phyloP scores from a whole-genome alignment of 495 filamentous ascomycete genomes.

The Daldinia concentrica region DNA sequence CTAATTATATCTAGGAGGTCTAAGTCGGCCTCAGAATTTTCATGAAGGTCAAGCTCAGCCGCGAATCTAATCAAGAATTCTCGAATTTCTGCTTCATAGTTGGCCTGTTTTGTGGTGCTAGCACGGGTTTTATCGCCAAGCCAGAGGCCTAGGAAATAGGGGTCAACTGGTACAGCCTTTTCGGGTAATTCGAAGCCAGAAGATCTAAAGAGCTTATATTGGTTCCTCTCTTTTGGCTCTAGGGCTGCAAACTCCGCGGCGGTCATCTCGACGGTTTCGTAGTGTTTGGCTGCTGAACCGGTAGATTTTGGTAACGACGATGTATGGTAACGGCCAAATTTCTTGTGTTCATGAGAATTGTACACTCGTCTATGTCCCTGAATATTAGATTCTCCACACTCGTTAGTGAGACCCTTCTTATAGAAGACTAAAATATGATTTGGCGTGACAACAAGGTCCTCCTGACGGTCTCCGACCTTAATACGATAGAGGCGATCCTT shows the following conservation, averaged over 20 bases:
- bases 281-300: slow-evolving; percentile 24
- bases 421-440: slow-evolving; percentile 61
- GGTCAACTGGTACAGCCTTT: background rate
- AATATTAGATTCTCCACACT: background rate
- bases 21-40: background rate
- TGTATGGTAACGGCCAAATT: background rate
- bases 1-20: background rate
- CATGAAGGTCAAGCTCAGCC: slow-evolving; percentile 1
- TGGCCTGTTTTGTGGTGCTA: background rate
- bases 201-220: slow-evolving; percentile 43
- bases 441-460: slow-evolving; percentile 58
- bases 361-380: background rate
- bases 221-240: slow-evolving; percentile 41
- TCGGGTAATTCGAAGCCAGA: slow-evolving; percentile 18
- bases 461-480: slow-evolving; percentile 43
- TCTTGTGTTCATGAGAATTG: background rate
- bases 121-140: background rate
- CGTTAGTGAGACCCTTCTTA: slow-evolving; percentile 30
- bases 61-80: background rate
- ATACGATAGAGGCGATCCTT: slow-evolving; percentile 50
- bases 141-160: slow-evolving; percentile 9
- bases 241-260: slow-evolving; percentile 55
- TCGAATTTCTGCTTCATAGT: background rate
- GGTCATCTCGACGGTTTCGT: slow-evolving; percentile 55
- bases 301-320: background rate